Evolutionary conservation across 1,284 basidiomycete species (phyloP).

Genomic region (Ustilago sp.): DNA sequence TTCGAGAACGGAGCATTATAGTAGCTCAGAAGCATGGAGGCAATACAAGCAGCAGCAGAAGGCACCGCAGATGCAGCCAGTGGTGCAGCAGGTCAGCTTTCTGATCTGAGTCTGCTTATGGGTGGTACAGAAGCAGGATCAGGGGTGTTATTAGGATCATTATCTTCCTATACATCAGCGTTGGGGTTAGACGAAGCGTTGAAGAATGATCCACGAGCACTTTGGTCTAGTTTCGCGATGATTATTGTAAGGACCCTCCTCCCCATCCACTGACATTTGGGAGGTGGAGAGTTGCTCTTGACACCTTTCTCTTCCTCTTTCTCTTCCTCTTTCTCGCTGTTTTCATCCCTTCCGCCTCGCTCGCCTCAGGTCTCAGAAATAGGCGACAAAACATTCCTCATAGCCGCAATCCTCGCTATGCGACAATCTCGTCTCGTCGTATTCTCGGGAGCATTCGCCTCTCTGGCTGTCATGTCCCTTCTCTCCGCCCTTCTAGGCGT

Average conservation of each 20-base stretch:
- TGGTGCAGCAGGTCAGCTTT: neutral
- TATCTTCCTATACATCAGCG: neutral
- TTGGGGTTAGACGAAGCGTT: constrained; percentile 26
- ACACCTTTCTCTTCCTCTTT: neutral
- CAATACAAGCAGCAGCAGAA: neutral
- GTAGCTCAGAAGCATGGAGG: no score
- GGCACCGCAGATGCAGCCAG: neutral
- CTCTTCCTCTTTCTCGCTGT: neutral
- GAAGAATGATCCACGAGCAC: constrained; percentile 45
- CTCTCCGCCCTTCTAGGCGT: constrained; percentile 66
- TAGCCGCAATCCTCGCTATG: constrained; percentile 95
- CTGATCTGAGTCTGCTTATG: constrained; percentile 33
- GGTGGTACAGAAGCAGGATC: constrained; percentile 24
- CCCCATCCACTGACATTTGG: neutral
- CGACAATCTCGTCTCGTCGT: constrained; percentile 87
- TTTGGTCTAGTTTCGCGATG: constrained; percentile 52
- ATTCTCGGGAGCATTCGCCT: constrained; percentile 88
- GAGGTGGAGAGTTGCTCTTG: neutral
- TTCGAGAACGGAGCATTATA: neutral
- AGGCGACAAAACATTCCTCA: constrained; percentile 98
- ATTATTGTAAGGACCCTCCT: constrained; percentile 38
- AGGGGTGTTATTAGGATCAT: neutral
- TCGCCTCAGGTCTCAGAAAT: constrained; percentile 69
- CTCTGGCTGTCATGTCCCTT: constrained; percentile 83
- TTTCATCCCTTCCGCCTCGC: neutral